These are phyloP conservation scores for Phytophthora ramorum DNA, from an alignment of 352 stramenopile genomes.

Conservation along the genomic window DNA sequence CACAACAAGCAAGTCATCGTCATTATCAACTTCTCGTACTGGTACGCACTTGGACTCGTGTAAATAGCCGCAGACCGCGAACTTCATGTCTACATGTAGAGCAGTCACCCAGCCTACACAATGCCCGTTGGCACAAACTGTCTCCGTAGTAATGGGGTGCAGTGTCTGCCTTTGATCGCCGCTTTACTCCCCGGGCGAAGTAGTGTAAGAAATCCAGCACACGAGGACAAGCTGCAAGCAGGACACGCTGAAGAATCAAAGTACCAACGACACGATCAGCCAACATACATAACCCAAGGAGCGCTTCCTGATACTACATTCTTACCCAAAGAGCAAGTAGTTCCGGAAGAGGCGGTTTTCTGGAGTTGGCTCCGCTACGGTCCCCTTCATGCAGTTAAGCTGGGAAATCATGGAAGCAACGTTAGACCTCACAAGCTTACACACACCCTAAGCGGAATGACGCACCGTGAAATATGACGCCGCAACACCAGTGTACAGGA, in stretches of 20 bases:
- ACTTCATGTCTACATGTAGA: not conserved
- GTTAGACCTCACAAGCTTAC: conserved; percentile 10
- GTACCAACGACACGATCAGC: conserved; percentile 5
- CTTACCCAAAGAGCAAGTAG: conserved; percentile 87
- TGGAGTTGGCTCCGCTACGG: conserved; percentile 69
- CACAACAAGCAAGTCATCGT: conserved; percentile 2
- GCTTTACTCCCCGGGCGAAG: conserved; percentile 61
- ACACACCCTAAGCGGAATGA: not conserved
- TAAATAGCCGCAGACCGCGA: not conserved
- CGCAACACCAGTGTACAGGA: conserved; percentile 94
- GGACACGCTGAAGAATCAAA: conserved; percentile 55
- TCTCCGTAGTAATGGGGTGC: not conserved
- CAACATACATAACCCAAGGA: not conserved
- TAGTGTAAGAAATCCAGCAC: conserved; percentile 89
- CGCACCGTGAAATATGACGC: conserved; percentile 96
- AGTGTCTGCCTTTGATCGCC: conserved; percentile 9
- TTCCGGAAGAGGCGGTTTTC: conserved; percentile 87
- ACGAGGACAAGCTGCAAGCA: conserved; percentile 85
- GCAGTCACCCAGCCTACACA: conserved; percentile 2
- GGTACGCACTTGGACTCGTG: conserved; percentile 1
- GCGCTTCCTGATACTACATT: not conserved
- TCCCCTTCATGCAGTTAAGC: conserved; percentile 92
- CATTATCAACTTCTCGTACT: conserved; percentile 14
- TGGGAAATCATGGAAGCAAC: conserved; percentile 22
- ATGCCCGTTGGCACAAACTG: not conserved